Evolutionary conservation across 2,329 filamentous ascomycete genomes (phyloP), one percentile per base, ranked within the genome.

Genomic region (Fusarium sp.): DNA sequence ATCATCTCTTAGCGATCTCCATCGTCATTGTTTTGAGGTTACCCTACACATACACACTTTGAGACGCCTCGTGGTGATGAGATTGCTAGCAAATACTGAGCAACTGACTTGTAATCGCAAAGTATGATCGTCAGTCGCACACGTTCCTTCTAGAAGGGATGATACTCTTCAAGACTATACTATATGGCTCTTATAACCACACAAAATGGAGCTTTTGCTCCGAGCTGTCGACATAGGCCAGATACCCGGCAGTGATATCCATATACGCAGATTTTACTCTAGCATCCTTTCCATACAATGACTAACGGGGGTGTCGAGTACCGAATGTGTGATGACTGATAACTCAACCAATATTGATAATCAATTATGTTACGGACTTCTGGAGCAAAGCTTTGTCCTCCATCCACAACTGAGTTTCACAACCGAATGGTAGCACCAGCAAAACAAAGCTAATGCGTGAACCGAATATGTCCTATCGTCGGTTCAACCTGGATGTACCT

Each of bases 21-120:
- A 56, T 65, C 65, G 60, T 68, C 60, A 65, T 68, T 57, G 43
- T 36, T 45, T 36, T 42, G 28, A 19, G 28, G 6, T 12, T 61
- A 61, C 57, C 58, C 58, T 61, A 53, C 14, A 55, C 40, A 36
- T 17, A 15, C 23, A 17, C 9, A 12, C 8, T 6, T n/a, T 9
- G 24, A 17, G 6, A 11, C 15, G 10, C 38, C 15, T 32, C 17
- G 15, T 28, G 14, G 17, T 32, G 8, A 10, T 14, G 24, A 17
- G 32, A 47, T n/a, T 20, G 32, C 42, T 26, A 32, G 7, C 14
- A n/a, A 36, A n/a, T 36, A 10, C 32, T n/a, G 17, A 36, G 9
- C 15, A 36, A 4, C 10, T 7, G 15, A 9, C 15, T 36, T n/a
- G 7, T n/a, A 36, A 9, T 36, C 15, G 5, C 17, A 9, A 36